Conservation (phyloP, 2,329 filamentous ascomycete species). For the Trichoderma sp. region DNA sequence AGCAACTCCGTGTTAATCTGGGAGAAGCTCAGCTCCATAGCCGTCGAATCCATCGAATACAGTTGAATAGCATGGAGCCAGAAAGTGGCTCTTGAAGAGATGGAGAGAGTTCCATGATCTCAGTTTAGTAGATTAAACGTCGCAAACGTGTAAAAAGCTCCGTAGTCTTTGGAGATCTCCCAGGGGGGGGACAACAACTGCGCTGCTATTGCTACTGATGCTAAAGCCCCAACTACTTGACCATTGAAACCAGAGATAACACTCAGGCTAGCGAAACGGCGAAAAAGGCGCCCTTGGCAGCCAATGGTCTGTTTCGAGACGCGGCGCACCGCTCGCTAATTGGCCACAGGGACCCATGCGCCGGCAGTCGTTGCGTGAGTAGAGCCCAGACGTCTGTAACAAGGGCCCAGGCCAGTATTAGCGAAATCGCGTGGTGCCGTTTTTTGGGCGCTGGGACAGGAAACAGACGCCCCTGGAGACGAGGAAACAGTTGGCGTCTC, state of each 20-base stretch:
- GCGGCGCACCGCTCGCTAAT: slow-evolving; percentile 9
- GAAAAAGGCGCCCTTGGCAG: slow-evolving; percentile 22
- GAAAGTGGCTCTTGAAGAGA: neutral
- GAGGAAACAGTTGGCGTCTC: neutral
- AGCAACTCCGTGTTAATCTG: slow-evolving; percentile 1
- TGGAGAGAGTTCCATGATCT: neutral
- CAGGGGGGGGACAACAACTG: neutral
- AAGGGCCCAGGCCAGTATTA: slow-evolving; percentile 1
- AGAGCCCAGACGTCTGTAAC: slow-evolving; percentile 12
- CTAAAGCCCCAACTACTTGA: neutral
- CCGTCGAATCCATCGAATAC: neutral
- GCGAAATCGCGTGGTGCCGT: slow-evolving; percentile 10
- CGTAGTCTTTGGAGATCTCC: neutral
- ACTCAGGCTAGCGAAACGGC: neutral
- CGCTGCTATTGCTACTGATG: too few relatives aligned
- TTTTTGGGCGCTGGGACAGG: neutral
- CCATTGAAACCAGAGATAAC: neutral
- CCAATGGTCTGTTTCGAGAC: slow-evolving; percentile 27
- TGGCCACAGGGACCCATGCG: slow-evolving; percentile 4
- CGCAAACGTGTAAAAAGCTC: neutral
- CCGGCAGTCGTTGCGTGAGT: slow-evolving; percentile 12
- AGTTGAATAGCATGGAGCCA: neutral
- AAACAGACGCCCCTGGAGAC: neutral
- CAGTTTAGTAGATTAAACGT: neutral
- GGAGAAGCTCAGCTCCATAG: neutral